Conservation (phyloP, 129 eudicot genomes). For the Saposhnikovia divaricata region DNA sequence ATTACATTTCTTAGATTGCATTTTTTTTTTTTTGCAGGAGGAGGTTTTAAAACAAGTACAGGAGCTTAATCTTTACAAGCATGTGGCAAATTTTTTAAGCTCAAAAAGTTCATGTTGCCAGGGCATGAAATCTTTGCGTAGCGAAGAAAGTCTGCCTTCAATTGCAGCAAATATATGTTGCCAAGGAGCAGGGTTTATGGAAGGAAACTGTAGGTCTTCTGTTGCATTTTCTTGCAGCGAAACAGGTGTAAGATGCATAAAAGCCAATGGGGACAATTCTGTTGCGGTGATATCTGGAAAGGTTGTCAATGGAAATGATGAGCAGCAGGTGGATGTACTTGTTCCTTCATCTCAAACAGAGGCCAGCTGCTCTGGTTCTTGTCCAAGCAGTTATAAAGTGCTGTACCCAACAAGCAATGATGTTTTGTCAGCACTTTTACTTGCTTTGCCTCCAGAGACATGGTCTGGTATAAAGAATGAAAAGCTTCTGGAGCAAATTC, state of each 20-base stretch:
- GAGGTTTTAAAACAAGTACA: slow-evolving; percentile 90
- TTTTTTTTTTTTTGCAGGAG: slow-evolving; percentile 41
- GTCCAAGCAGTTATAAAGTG: slow-evolving; percentile 33
- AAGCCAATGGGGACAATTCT: slow-evolving; percentile 48
- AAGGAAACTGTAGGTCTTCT: slow-evolving; percentile 47
- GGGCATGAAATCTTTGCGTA: slow-evolving; percentile 22
- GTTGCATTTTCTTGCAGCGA: slow-evolving; percentile 58
- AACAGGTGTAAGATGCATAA: slow-evolving; percentile 57
- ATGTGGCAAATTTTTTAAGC: slow-evolving; percentile 45
- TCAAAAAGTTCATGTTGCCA: slow-evolving; percentile 35
- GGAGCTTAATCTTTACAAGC: slow-evolving; percentile 58
- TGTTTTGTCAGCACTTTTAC: slow-evolving; percentile 67
- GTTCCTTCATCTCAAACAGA: slow-evolving; percentile 56
- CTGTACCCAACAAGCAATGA: slow-evolving; percentile 72
- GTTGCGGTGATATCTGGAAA: slow-evolving; percentile 71
- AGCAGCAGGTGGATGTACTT: slow-evolving; percentile 64
- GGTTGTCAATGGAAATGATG: slow-evolving; percentile 46
- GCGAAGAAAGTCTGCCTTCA: slow-evolving; percentile 38
- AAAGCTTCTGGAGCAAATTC: slow-evolving; percentile 49
- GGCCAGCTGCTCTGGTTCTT: slow-evolving; percentile 25
- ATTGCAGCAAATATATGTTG: slow-evolving; percentile 90
- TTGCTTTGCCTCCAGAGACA: slow-evolving; percentile 81
- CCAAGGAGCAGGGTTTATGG: slow-evolving; percentile 74
- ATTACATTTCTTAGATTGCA: background rate
- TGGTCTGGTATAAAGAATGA: slow-evolving; percentile 78